These are phyloP conservation scores for Talaromyces amestolkiae DNA, from an alignment of 2,329 filamentous ascomycete species.

Conservation along the genomic window DNA sequence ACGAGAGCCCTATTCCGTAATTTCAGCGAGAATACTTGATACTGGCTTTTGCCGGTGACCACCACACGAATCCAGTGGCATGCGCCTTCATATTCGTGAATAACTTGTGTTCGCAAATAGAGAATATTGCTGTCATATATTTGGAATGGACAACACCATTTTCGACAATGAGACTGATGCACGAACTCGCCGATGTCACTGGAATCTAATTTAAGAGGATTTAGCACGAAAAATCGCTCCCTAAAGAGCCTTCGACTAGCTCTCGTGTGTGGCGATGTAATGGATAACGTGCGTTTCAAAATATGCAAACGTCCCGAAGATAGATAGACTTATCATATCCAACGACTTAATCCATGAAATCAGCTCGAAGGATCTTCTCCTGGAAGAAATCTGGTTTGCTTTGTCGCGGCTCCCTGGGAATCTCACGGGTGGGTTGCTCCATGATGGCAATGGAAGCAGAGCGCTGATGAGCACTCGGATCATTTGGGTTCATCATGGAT, in stretches of 20 bases:
- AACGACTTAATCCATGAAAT: constrained; percentile 81
- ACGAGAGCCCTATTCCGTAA: not conserved
- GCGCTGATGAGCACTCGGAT: constrained; percentile 40
- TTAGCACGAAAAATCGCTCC: not conserved
- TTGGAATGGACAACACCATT: not conserved
- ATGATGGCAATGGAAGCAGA: constrained; percentile 51
- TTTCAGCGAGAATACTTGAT: not conserved
- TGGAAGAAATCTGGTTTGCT: constrained; percentile 90
- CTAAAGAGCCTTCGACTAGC: not conserved
- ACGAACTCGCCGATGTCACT: not conserved
- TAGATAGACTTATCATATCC: constrained; percentile 1
- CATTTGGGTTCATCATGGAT: constrained; percentile 22
- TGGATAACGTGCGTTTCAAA: not conserved
- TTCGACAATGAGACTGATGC: not conserved
- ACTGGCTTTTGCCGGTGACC: not conserved
- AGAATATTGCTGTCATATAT: not conserved
- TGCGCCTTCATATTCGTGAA: not conserved
- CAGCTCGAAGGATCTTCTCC: constrained; percentile 93
- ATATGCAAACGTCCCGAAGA: constrained; percentile 4
- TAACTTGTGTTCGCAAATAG: not conserved
- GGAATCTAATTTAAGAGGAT: not conserved
- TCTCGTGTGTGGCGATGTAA: not conserved
- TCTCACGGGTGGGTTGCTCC: constrained; percentile 53
- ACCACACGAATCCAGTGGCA: not conserved
- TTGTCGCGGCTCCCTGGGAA: constrained; percentile 48